phyloP scores from a whole-genome alignment of 768 basidiomycete species.

The Inosperma sp. region DNA sequence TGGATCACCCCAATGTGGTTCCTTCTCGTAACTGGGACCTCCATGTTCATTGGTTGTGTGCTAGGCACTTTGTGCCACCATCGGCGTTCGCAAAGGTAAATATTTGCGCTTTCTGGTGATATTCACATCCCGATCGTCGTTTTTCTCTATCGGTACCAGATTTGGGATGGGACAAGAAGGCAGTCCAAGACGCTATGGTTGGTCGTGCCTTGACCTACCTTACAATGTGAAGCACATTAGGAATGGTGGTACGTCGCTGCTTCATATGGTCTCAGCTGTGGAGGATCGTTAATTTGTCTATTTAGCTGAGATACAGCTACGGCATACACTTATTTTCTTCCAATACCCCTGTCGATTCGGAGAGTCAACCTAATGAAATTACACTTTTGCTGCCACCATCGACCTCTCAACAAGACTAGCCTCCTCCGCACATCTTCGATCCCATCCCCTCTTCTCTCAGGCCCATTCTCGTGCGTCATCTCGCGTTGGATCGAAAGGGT shows the following conservation, averaged over 20 bases:
- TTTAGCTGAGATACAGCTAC: constrained; percentile 86
- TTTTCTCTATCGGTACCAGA: constrained; percentile 61
- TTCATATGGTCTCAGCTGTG: neutral
- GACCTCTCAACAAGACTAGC: neutral
- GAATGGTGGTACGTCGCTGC: constrained; percentile 77
- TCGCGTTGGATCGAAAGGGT: no score
- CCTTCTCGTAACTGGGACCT: constrained; percentile 64
- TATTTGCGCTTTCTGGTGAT: constrained; percentile 2
- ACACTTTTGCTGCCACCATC: no score
- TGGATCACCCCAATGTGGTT: constrained; percentile 89
- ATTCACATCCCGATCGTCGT: neutral
- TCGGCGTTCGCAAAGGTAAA: constrained; percentile 70
- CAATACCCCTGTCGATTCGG: constrained; percentile 34
- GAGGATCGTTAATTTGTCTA: neutral
- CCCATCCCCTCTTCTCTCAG: no score
- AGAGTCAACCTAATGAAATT: no score
- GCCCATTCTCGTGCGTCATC: no score
- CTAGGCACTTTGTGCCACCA: constrained; percentile 63
- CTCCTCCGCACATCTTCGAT: no score
- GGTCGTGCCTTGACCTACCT: constrained; percentile 88
- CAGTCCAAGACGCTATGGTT: constrained; percentile 84
- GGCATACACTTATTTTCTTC: constrained; percentile 78
- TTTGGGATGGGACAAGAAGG: constrained; percentile 76
- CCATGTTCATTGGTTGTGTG: constrained; percentile 60
- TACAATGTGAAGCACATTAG: constrained; percentile 89